phyloP scores from a whole-genome alignment of 2,329 filamentous ascomycete species.

The Claviceps pusilla region DNA sequence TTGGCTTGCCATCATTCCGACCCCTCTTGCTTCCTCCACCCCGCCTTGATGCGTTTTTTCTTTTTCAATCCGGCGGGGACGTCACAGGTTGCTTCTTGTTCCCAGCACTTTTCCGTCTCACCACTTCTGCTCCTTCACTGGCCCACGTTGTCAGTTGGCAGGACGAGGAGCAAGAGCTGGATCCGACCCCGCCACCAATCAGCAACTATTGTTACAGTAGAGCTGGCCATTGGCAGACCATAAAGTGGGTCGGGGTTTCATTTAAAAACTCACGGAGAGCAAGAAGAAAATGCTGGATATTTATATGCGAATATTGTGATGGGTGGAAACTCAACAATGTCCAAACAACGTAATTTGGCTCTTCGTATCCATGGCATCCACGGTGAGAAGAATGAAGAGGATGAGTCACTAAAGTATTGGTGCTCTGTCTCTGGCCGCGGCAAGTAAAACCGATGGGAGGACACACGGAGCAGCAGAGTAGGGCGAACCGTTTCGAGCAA shows the following conservation, averaged over 20 bases:
- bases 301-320: background rate
- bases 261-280: too few species aligned
- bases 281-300: background rate
- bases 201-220: constrained; percentile 3
- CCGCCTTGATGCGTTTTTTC: constrained; percentile 14
- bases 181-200: constrained; percentile 1
- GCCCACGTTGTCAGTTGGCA: background rate
- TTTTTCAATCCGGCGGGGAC: constrained; percentile 13
- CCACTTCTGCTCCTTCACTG: background rate
- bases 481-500: background rate
- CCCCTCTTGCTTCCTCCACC: background rate
- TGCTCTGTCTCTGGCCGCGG: constrained; percentile 2
- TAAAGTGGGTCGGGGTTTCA: too few species aligned
- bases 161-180: background rate
- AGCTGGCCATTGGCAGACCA: background rate
- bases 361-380: background rate
- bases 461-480: background rate
- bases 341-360: background rate
- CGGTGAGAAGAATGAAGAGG: constrained; percentile 3
- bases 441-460: background rate
- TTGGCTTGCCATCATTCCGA: background rate
- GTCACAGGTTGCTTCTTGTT: background rate
- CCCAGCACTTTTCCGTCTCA: background rate
- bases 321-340: background rate
- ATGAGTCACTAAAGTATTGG: constrained; percentile 5